Base-by-base conservation (phyloP, 2,329 filamentous ascomycete genomes). In the Colletotrichum sojae region DNA sequence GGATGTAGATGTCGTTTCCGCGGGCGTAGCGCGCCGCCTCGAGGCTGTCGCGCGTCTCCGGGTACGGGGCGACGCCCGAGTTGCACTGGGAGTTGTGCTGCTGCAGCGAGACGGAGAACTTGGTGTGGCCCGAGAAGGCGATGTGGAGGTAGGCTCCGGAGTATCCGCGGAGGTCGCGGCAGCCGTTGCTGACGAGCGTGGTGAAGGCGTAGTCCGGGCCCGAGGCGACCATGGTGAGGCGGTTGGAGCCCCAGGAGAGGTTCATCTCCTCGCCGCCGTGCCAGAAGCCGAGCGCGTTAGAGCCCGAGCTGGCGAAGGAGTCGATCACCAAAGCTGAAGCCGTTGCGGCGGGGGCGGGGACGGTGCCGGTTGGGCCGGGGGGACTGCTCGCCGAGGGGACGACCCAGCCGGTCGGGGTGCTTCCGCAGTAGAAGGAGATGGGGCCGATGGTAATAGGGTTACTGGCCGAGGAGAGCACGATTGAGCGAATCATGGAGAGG, bases 21-120 rank as follows among this genome's bases (percentile, higher is more conserved):
- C 75, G 78, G 12, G 77, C 76, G 75, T 93, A 92, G 52, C 90
- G 85, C 4, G 83, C 81, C 1, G 90, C 90, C 76, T 92, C 89
- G 18, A 92, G 81, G 0, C 88, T 90, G 76, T 92, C 90, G 84
- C 90, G 90, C 0, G 90, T 92, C 75, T 88, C 89, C 0, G 90
- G 90, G 73, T 85, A 92, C 0, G 91, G 90, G 18, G 83, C 83
- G 27, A 87, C 81, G 18, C 77, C 75, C 5, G 84, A 79, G 75
- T 89, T 83, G 75, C 91, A 92, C 18, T 83, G 78, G 20, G 81
- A 79, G 73, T 93, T 93, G 79, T 92, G 87, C 78, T 92, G 90
- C 73, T 91, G 90, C 58, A 93, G 77, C 2, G 90, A 85, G 53
- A 92, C 81, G 6, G 86, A 89, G 77, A 92, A 93, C 27, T 87